Percentiles rank a stretch among this genome's conserved stretches.
Evolutionary conservation across 345 rosid species (phyloP).

Genomic region (Eucalyptus marginata): DNA sequence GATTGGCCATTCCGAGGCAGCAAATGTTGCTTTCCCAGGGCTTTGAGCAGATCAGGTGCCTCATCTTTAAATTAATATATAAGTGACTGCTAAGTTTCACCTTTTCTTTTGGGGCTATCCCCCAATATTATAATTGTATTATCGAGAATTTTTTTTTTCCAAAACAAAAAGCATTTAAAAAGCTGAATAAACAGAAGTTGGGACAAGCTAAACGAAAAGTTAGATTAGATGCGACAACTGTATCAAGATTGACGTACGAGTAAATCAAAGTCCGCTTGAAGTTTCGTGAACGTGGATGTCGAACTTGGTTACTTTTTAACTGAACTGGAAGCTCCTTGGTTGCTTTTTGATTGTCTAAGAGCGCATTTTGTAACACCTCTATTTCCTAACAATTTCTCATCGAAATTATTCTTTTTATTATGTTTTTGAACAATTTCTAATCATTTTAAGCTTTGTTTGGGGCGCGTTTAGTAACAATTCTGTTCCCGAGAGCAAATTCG

Average conservation of each 20-base stretch:
- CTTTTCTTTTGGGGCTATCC: not conserved
- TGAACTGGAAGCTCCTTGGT: not conserved
- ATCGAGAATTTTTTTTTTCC: not conserved
- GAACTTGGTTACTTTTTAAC: not conserved
- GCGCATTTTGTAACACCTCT: too few species aligned
- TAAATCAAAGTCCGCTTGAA: not conserved
- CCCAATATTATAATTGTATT: not conserved
- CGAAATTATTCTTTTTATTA: too few species aligned
- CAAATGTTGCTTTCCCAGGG: not conserved
- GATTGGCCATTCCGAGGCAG: not conserved
- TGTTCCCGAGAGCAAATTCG: too few species aligned
- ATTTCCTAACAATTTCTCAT: too few species aligned
- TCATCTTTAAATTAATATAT: not conserved
- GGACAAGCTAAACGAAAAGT: not conserved
- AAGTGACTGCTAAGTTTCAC: not conserved
- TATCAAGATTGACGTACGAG: not conserved
- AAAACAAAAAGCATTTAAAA: not conserved
- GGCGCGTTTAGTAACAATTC: too few species aligned
- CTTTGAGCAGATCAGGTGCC: not conserved
- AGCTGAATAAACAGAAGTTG: not conserved
- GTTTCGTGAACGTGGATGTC: not conserved
- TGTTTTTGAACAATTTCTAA: too few species aligned
- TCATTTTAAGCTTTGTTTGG: too few species aligned
- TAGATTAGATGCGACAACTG: not conserved
- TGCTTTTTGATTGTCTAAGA: not conserved